Percentiles rank a stretch among this genome's conserved stretches.
Evolutionary conservation across 2,329 filamentous ascomycete genomes (phyloP).

Genomic region (Myriosclerotinia scirpicola): DNA sequence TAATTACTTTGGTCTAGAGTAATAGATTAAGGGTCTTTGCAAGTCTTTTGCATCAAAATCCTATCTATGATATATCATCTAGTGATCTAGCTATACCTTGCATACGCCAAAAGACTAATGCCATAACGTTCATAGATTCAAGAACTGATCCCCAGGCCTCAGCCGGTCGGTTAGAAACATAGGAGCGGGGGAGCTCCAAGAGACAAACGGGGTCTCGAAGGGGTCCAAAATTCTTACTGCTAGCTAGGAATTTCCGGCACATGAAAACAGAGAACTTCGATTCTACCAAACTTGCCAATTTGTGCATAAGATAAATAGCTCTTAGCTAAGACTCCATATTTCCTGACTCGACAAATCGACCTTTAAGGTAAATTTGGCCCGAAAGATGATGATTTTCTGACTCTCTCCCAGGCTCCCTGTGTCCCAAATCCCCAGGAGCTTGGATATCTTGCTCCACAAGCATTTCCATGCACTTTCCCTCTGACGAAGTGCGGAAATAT

Average conservation of each 20-base stretch:
- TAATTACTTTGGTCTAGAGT: slow-evolving; percentile 4
- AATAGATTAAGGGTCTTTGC: slow-evolving; percentile 8
- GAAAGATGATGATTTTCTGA: slow-evolving; percentile 15
- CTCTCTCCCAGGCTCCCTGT: not conserved
- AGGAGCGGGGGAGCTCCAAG: not conserved
- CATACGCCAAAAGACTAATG: not conserved
- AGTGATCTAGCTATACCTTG: slow-evolving; percentile 5
- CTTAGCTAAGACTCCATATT: slow-evolving; percentile 9
- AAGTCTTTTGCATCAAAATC: slow-evolving; percentile 7
- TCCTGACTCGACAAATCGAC: slow-evolving; percentile 14
- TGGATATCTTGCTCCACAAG: slow-evolving; percentile 18
- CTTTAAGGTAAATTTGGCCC: slow-evolving; percentile 7
- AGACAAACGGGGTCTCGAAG: not conserved
- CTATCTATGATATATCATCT: not conserved
- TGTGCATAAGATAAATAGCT: slow-evolving; percentile 3
- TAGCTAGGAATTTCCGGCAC: slow-evolving; percentile 1
- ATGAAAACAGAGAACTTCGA: not conserved
- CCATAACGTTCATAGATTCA: slow-evolving; percentile 1
- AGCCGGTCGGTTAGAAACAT: not conserved
- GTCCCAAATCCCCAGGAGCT: slow-evolving; percentile 17
- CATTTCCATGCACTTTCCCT: not conserved
- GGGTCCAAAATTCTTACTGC: not conserved
- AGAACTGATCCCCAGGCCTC: not conserved
- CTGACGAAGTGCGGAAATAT: slow-evolving; percentile 20
- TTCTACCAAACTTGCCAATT: not conserved